Conservation (phyloP, 371 early-diverging fungal species). For the Apophysomyces sp. region DNA sequence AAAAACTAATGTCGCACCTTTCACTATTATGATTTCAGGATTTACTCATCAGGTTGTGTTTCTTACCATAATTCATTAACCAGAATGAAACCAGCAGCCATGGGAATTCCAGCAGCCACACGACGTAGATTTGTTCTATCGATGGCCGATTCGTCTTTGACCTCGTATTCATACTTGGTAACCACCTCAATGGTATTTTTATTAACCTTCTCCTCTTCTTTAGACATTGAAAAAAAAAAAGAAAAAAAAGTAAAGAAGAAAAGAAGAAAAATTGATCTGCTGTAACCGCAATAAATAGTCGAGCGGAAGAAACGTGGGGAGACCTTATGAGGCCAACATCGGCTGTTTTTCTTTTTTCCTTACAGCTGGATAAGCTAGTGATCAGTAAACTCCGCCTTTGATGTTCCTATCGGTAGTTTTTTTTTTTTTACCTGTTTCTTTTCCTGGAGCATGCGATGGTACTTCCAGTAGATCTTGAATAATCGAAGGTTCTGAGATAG, state of each 20-base stretch:
- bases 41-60: too few relatives aligned
- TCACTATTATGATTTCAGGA: too few relatives aligned
- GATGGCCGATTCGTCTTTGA: slow-evolving; percentile 7
- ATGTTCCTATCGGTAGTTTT: slow-evolving; percentile 12
- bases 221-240: slow-evolving; percentile 4
- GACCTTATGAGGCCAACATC: slow-evolving; percentile 27
- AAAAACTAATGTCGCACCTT: slow-evolving; percentile 12
- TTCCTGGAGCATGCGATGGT: slow-evolving; percentile 27
- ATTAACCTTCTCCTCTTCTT: slow-evolving; percentile 26
- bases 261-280: not conserved
- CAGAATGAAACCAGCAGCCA: slow-evolving; percentile 56
- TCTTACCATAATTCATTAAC: slow-evolving; percentile 44
- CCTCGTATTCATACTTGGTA: slow-evolving; percentile 21
- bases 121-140: slow-evolving; percentile 12
- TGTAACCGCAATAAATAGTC: slow-evolving; percentile 19
- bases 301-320: slow-evolving; percentile 12
- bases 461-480: slow-evolving; percentile 28
- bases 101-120: slow-evolving; percentile 44
- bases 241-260: slow-evolving; percentile 5
- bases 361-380: slow-evolving; percentile 48
- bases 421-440: slow-evolving; percentile 61
- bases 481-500: slow-evolving; percentile 10
- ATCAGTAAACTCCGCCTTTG: slow-evolving; percentile 55
- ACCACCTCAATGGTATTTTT: slow-evolving; percentile 15
- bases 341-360: slow-evolving; percentile 51